Evolutionary conservation across 768 basidiomycete genomes (phyloP).

Genomic region (Phylloporus scabripes): DNA sequence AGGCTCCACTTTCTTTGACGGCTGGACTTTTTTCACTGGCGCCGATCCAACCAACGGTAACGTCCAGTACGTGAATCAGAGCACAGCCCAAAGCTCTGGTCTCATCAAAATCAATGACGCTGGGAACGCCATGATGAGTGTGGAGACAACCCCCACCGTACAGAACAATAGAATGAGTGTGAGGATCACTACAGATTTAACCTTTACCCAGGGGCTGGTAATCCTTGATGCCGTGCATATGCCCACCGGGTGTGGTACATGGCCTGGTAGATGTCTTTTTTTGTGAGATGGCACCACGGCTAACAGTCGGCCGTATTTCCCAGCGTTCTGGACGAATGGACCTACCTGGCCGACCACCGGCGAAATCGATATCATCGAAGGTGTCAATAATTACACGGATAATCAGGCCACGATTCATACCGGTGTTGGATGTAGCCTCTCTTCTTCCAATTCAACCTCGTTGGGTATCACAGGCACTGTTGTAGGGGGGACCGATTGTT

Average conservation of each 20-base stretch:
- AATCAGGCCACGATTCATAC: conserved; percentile 85
- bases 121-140: conserved; percentile 81
- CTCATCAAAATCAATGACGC: conserved; percentile 61
- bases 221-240: conserved; percentile 84
- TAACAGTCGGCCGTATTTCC: background rate
- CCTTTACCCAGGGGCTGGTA: conserved; percentile 63
- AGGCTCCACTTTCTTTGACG: conserved; percentile 74
- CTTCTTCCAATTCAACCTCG: conserved; percentile 40
- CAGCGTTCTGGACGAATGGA: conserved; percentile 49
- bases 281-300: background rate
- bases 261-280: conserved; percentile 47
- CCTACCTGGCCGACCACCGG: conserved; percentile 46
- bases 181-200: conserved; percentile 61
- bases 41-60: conserved; percentile 74
- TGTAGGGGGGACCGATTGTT: conserved; percentile 69
- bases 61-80: conserved; percentile 62
- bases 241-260: conserved; percentile 85
- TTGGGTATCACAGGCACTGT: conserved; percentile 58
- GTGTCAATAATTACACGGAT: conserved; percentile 72
- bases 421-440: conserved; percentile 59
- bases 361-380: conserved; percentile 84
- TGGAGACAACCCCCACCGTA: conserved; percentile 78
- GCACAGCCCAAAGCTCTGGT: conserved; percentile 51
- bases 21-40: conserved; percentile 66
- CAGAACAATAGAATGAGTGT: conserved; percentile 66